Percentiles rank a stretch among this genome's conserved stretches.
Evolutionary conservation across 1,284 basidiomycete species (phyloP).

Genomic region (Limonomyces culmigenus): DNA sequence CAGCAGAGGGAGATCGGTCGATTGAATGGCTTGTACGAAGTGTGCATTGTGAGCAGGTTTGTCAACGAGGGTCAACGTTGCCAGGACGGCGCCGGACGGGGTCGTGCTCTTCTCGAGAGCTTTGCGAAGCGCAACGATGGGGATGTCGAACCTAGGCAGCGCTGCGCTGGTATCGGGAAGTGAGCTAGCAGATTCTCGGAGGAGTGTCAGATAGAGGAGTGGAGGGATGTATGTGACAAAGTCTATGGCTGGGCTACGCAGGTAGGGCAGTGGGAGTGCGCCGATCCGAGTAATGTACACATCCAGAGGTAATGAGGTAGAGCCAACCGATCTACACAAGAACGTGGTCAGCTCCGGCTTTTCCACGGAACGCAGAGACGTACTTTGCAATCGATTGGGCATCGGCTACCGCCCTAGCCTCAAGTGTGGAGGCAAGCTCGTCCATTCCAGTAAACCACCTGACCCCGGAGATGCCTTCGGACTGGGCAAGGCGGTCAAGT

Average conservation of each 20-base stretch:
- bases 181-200: slow-evolving; percentile 19
- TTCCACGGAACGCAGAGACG: slow-evolving; percentile 10
- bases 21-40: slow-evolving; percentile 19
- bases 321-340: slow-evolving; percentile 18
- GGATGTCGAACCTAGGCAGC: slow-evolving; percentile 33
- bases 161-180: slow-evolving; percentile 8
- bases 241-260: slow-evolving; percentile 46
- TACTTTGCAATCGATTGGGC: slow-evolving; percentile 34
- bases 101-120: slow-evolving; percentile 16
- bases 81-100: background rate
- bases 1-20: slow-evolving; percentile 34
- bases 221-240: slow-evolving; percentile 58
- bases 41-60: background rate
- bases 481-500: slow-evolving; percentile 42
- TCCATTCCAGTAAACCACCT: slow-evolving; percentile 59
- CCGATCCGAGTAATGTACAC: slow-evolving; percentile 47
- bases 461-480: slow-evolving; percentile 43
- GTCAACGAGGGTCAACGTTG: background rate
- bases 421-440: slow-evolving; percentile 28
- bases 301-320: slow-evolving; percentile 35
- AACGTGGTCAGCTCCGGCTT: background rate
- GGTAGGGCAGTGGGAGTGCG: slow-evolving; percentile 49
- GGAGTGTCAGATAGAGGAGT: slow-evolving; percentile 41
- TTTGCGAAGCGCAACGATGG: slow-evolving; percentile 27
- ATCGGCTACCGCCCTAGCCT: slow-evolving; percentile 34